phyloP scores from a whole-genome alignment of 352 stramenopile genomes.

The Phytophthora tentaculata region DNA sequence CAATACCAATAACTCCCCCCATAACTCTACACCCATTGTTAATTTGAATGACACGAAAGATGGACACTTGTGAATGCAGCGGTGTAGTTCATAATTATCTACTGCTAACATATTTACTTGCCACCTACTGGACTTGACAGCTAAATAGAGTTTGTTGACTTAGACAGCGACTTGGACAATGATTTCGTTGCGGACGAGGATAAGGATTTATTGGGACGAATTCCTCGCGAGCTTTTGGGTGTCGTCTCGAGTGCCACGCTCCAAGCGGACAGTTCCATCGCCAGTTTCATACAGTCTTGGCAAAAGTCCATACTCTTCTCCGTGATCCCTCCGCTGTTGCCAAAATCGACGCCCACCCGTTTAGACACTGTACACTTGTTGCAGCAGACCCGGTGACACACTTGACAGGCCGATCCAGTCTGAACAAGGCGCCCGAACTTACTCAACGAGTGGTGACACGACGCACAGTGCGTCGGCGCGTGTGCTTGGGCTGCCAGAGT shows the following conservation, averaged over 20 bases:
- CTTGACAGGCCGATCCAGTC: slow-evolving; percentile 33
- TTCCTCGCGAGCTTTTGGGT: slow-evolving; percentile 7
- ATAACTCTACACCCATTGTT: too few species aligned
- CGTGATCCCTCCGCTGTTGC: slow-evolving; percentile 35
- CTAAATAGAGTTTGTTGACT: slow-evolving; percentile 14
- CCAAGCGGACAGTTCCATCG: slow-evolving; percentile 45
- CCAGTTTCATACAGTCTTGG: slow-evolving; percentile 47
- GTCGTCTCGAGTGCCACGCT: slow-evolving; percentile 46
- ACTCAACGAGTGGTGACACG: slow-evolving; percentile 37
- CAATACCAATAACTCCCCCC: not conserved
- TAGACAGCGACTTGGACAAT: slow-evolving; percentile 25
- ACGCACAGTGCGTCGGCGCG: slow-evolving; percentile 31
- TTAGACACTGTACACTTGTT: slow-evolving; percentile 51
- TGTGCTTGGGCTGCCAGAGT: slow-evolving; percentile 15
- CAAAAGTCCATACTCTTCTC: slow-evolving; percentile 61
- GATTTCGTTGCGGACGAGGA: slow-evolving; percentile 27
- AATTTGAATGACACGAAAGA: too few species aligned
- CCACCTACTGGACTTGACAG: not conserved
- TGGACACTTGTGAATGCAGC: too few species aligned
- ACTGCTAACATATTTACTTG: slow-evolving; percentile 8
- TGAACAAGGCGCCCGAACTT: slow-evolving; percentile 37
- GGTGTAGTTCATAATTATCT: slow-evolving; percentile 42
- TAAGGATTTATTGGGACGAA: slow-evolving; percentile 9
- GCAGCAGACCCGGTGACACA: slow-evolving; percentile 46
- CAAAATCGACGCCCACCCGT: slow-evolving; percentile 43